Evolutionary conservation across 805 yeast species (phyloP), one percentile per base, ranked within the genome.

Genomic region (Metschnikowia vanudenii): DNA sequence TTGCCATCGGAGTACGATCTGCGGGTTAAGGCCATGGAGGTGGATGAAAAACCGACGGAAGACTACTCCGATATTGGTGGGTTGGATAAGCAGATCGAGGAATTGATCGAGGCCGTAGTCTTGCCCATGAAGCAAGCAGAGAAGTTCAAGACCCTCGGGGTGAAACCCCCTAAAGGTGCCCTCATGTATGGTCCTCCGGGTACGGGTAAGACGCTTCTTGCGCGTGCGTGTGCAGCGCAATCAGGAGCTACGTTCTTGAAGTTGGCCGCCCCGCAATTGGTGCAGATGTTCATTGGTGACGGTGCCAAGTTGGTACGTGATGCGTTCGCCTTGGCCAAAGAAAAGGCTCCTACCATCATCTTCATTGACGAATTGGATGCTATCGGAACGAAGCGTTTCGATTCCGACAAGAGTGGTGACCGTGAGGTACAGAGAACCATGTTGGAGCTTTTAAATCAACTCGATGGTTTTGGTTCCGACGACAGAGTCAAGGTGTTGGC

Each of bases 21-120:
- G 45, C 80, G 99, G 59, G 99, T 94, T 43, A 94, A 94, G 71
- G 98, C 98, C 11, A 88, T 94, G 99, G 99, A 94, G 68, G 99
- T 94, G 42, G 99, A 94, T 65, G 99, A 94, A 71, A 91, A 92
- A 64, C 99, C 99, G 49, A 86, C 96, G 1, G 99, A 94, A 67
- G 89, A 96, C 10, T 94, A 94, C 63, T 84, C 95, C 1, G 99
- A 94, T 65, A 95, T 94, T 57, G 99, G 99, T 63, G 99, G 99
- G 10, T 76, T 94, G 58, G 98, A 92, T 49, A 55, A 54, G 51
- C 59, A 55, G 37, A 55, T 55, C 41, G 59, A 55, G 49, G 59
- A 55, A 47, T 50, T 55, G 52, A 55, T 55, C 37, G 59, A 55
- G 52, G 59, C 59, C 20, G 59, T 55, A 41, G 59, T 55, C 28